These are phyloP conservation scores for Pisolithus sp. DNA, from an alignment of 768 basidiomycete species.

Conservation along the genomic window DNA sequence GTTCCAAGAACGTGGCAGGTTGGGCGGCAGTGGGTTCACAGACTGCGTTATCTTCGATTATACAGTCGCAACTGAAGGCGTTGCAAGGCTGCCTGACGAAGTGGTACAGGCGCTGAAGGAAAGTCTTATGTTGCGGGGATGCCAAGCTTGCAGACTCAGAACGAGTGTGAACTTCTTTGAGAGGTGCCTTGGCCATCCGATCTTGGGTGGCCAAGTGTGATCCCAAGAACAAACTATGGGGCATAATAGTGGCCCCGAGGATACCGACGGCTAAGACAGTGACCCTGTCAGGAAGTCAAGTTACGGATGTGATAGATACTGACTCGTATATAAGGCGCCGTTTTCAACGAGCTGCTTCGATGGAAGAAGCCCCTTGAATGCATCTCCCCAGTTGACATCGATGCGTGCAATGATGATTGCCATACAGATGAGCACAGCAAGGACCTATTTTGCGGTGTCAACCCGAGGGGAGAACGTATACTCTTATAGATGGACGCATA, in stretches of 20 bases:
- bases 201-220: slow-evolving; percentile 83
- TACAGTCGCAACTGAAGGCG: background rate
- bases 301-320: slow-evolving; percentile 8
- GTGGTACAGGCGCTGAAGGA: slow-evolving; percentile 14
- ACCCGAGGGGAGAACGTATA: background rate
- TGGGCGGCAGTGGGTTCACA: background rate
- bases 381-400: slow-evolving; percentile 61
- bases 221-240: slow-evolving; percentile 87
- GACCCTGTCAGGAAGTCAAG: slow-evolving; percentile 1
- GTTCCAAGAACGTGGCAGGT: background rate
- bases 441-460: slow-evolving; percentile 33
- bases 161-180: slow-evolving; percentile 4
- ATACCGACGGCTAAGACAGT: slow-evolving; percentile 55
- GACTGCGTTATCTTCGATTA: background rate
- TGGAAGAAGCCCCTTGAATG: slow-evolving; percentile 73
- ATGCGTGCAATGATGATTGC: slow-evolving; percentile 68
- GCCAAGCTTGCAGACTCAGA: background rate
- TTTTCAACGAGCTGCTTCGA: slow-evolving; percentile 54
- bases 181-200: slow-evolving; percentile 40
- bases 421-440: slow-evolving; percentile 76
- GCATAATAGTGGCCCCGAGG: slow-evolving; percentile 86
- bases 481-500: slow-evolving; percentile 23
- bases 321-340: slow-evolving; percentile 62
- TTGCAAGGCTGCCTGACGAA: background rate
- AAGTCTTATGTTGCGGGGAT: slow-evolving; percentile 9